phyloP scores from a whole-genome alignment of 1,139 yeast species.

The Sugiyamaella castrensis region DNA sequence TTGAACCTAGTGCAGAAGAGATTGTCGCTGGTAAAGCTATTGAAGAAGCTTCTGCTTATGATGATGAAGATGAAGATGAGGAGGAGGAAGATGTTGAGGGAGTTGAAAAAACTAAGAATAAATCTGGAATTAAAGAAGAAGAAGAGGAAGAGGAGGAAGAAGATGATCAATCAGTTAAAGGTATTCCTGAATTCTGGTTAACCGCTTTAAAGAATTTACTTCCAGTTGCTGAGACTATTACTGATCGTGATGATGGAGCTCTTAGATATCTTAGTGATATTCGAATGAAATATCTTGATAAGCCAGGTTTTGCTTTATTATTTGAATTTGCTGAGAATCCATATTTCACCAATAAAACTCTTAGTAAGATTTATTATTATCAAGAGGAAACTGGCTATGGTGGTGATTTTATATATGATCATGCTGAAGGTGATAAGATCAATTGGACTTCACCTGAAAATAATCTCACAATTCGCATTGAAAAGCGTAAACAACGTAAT shows the following conservation, averaged over 20 bases:
- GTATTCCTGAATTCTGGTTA: slow-evolving; percentile 95
- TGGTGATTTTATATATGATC: slow-evolving; percentile 96
- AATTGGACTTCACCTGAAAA: slow-evolving; percentile 78
- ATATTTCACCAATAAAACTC: slow-evolving; percentile 65
- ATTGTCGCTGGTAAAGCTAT: slow-evolving; percentile 71
- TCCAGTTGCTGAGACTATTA: slow-evolving; percentile 77
- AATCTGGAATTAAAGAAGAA: slow-evolving; percentile 31
- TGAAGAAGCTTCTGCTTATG: slow-evolving; percentile 45
- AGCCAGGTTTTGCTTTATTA: slow-evolving; percentile 86
- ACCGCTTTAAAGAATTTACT: slow-evolving; percentile 89
- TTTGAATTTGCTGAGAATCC: slow-evolving; percentile 79
- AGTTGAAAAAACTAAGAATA: slow-evolving; percentile 28
- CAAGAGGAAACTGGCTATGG: slow-evolving; percentile 92
- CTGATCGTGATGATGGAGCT: slow-evolving; percentile 89
- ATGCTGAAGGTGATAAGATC: slow-evolving; percentile 88
- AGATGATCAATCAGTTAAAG: slow-evolving; percentile 48
- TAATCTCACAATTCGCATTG: slow-evolving; percentile 82
- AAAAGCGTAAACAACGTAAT: slow-evolving; percentile 96
- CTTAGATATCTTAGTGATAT: slow-evolving; percentile 66
- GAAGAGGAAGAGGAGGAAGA: slow-evolving; percentile 46
- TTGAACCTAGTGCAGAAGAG: slow-evolving; percentile 78
- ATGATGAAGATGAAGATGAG: slow-evolving; percentile 48
- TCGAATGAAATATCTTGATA: slow-evolving; percentile 74
- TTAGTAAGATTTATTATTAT: slow-evolving; percentile 87
- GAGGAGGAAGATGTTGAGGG: slow-evolving; percentile 47